Evolutionary conservation across 2,329 filamentous ascomycete species (phyloP).

Genomic region (Sphaerulina musiva): DNA sequence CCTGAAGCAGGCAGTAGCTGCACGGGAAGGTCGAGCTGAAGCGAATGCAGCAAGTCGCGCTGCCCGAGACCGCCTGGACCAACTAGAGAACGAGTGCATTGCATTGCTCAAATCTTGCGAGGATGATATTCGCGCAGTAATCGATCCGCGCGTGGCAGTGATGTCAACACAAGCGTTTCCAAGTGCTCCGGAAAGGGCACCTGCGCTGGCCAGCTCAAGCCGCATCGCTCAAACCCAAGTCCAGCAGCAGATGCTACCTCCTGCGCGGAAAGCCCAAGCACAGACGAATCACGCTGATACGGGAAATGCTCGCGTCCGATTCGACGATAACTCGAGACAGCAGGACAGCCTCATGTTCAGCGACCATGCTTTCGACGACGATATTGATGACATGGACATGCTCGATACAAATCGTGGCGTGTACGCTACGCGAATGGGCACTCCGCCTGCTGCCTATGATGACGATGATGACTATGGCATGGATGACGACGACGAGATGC

Average conservation of each 20-base stretch:
- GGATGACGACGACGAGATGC: conserved; percentile 36
- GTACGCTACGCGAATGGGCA: conserved; percentile 35
- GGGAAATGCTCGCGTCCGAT: not conserved
- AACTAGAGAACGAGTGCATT: conserved; percentile 26
- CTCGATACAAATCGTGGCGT: conserved; percentile 27
- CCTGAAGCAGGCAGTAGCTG: conserved; percentile 22
- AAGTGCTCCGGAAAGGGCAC: not conserved
- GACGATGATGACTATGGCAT: conserved; percentile 32
- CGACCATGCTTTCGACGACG: conserved; percentile 18
- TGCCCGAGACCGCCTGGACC: conserved; percentile 21
- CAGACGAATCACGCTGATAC: not conserved
- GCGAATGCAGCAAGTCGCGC: conserved; percentile 26
- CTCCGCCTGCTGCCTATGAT: conserved; percentile 28
- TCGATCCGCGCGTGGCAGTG: conserved; percentile 23
- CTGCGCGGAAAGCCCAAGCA: conserved; percentile 5
- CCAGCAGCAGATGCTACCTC: conserved; percentile 18
- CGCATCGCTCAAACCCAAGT: conserved; percentile 32
- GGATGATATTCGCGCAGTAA: conserved; percentile 19
- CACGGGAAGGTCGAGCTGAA: conserved; percentile 13
- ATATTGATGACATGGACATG: conserved; percentile 24
- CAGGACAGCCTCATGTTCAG: conserved; percentile 1
- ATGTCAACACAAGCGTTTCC: conserved; percentile 27
- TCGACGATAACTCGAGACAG: conserved; percentile 3
- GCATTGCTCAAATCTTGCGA: conserved; percentile 21
- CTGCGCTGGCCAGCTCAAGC: conserved; percentile 24